phyloP scores from a whole-genome alignment of 2,329 filamentous ascomycete genomes.

The Verruconis gallopava region DNA sequence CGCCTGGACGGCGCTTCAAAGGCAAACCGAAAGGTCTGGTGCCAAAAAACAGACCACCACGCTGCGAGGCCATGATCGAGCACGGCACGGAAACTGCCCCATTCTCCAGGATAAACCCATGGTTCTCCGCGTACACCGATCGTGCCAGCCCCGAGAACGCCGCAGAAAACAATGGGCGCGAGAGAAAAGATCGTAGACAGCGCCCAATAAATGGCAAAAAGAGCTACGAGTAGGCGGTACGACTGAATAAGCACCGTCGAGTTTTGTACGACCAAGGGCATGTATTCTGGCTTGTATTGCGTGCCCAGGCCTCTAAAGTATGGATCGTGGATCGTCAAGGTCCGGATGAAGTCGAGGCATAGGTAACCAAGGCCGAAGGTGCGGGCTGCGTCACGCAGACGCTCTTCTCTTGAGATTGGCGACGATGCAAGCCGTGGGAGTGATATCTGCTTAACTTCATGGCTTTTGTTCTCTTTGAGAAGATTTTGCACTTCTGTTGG shows the following conservation, averaged over 20 bases:
- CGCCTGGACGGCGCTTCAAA: conserved; percentile 49
- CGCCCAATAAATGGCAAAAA: conserved; percentile 44
- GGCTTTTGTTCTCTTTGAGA: conserved; percentile 14
- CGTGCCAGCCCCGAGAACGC: conserved; percentile 44
- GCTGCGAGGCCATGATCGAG: conserved; percentile 61
- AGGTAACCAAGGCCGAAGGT: conserved; percentile 48
- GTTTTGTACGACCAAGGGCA: conserved; percentile 28
- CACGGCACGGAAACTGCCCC: conserved; percentile 40
- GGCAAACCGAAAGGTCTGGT: conserved; percentile 71
- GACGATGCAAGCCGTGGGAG: conserved; percentile 15
- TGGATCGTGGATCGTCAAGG: conserved; percentile 59
- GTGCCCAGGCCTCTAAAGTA: conserved; percentile 52
- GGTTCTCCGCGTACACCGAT: conserved; percentile 47
- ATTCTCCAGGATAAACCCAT: conserved; percentile 50
- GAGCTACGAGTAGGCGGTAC: conserved; percentile 44
- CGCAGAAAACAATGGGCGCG: conserved; percentile 46
- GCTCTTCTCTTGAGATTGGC: conserved; percentile 21
- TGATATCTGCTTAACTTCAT: neutral
- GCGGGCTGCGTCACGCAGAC: conserved; percentile 23
- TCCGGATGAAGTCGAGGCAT: conserved; percentile 55
- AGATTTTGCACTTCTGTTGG: conserved; percentile 26
- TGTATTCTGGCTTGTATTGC: conserved; percentile 31
- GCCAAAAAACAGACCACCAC: conserved; percentile 81
- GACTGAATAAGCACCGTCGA: conserved; percentile 35
- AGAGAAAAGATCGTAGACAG: conserved; percentile 49